Evolutionary conservation across 2,329 filamentous ascomycete species (phyloP).

Genomic region (Diaporthe sp.): DNA sequence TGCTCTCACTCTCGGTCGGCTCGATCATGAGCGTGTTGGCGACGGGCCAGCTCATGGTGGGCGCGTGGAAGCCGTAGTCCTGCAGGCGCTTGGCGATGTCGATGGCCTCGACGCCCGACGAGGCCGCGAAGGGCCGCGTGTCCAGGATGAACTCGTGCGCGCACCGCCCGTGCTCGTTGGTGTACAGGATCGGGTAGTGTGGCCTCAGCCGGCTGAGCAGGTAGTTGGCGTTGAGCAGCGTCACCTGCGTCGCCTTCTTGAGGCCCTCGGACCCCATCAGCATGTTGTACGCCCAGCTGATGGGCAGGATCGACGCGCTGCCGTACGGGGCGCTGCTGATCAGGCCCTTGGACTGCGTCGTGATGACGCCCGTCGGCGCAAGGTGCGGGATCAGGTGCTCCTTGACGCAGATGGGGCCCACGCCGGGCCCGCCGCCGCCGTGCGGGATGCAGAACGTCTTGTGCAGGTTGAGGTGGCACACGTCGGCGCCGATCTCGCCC

Average conservation of each 20-base stretch:
- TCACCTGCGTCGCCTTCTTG: constrained; percentile 90
- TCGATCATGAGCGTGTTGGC: constrained; percentile 98
- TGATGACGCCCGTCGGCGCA: constrained; percentile 64
- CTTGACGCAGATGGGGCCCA: constrained; percentile 94
- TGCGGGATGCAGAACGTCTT: constrained; percentile 99
- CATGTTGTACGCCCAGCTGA: constrained; percentile 95
- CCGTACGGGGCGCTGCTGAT: constrained; percentile 89
- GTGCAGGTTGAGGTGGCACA: constrained; percentile 97
- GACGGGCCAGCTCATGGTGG: constrained; percentile 97
- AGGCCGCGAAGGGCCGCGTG: constrained; percentile 85
- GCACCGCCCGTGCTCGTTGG: constrained; percentile 87
- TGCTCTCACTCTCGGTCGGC: constrained; percentile 93
- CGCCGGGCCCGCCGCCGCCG: constrained; percentile 92
- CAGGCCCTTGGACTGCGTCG: constrained; percentile 65
- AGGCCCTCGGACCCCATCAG: constrained; percentile 91
- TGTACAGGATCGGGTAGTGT: constrained; percentile 94
- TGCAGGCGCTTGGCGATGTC: constrained; percentile 97
- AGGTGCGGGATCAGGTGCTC: constrained; percentile 83
- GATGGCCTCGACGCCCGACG: constrained; percentile 88
- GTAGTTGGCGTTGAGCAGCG: constrained; percentile 97
- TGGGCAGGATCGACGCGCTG: constrained; percentile 91
- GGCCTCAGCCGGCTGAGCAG: constrained; percentile 88
- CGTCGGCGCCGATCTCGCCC: constrained; percentile 94
- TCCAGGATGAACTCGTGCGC: constrained; percentile 99
- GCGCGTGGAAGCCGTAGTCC: constrained; percentile 97